phyloP scores from a whole-genome alignment of 225 moss, liverwort and hornwort species.

The Climacium dendroides region DNA sequence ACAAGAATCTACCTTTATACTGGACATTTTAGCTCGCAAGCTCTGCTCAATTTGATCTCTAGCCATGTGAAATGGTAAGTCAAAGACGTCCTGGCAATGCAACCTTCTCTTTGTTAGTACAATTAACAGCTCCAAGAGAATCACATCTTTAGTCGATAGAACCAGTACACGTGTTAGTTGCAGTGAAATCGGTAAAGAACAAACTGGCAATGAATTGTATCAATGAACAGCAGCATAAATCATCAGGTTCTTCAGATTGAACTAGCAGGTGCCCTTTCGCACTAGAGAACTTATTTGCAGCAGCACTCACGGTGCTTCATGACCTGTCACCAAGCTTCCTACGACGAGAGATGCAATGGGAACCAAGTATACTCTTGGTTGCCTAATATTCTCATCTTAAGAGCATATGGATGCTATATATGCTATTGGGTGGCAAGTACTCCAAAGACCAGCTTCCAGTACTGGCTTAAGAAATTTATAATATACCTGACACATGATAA shows the following conservation, averaged over 20 bases:
- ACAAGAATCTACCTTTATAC: slow-evolving; percentile 53
- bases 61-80: slow-evolving; percentile 87
- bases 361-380: not conserved
- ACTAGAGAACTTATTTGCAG: not conserved
- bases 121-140: not conserved
- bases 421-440: not conserved
- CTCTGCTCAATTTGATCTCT: slow-evolving; percentile 94
- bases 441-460: not conserved
- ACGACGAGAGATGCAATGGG: not conserved
- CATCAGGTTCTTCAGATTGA: not conserved
- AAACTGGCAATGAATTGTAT: not conserved
- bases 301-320: not conserved
- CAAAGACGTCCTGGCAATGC: slow-evolving; percentile 73
- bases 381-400: not conserved
- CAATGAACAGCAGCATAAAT: not conserved
- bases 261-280: not conserved
- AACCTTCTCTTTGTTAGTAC: not conserved
- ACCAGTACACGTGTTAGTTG: not conserved
- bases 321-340: not conserved
- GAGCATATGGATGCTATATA: not conserved
- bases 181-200: not conserved
- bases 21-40: slow-evolving; percentile 75
- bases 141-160: not conserved
- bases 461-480: not conserved
- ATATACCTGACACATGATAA: not conserved